Conservation (phyloP, 306 rosid genomes). For the Pyrus communis region DNA sequence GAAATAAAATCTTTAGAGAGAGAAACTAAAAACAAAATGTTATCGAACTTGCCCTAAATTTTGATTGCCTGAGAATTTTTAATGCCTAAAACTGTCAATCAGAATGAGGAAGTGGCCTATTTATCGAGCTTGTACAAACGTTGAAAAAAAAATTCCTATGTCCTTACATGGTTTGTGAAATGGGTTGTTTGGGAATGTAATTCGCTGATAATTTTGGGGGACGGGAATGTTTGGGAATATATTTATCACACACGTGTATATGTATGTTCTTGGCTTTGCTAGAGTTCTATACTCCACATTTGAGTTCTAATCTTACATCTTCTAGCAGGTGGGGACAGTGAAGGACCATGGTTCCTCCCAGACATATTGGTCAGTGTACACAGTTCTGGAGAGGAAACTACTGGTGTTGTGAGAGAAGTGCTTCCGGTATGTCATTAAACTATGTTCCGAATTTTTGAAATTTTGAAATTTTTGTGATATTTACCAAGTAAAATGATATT, state of each 20-base stretch:
- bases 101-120: neutral
- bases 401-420: constrained; percentile 76
- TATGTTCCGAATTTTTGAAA: neutral
- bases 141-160: no score
- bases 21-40: neutral
- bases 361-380: constrained; percentile 86
- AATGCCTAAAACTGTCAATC: neutral
- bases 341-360: constrained; percentile 85
- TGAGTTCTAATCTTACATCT: neutral
- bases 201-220: neutral
- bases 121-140: neutral
- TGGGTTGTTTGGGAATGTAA: neutral
- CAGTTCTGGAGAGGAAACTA: constrained; percentile 65
- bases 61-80: neutral
- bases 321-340: constrained; percentile 73
- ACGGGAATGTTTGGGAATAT: neutral
- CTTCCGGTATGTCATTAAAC: constrained; percentile 59
- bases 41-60: no score
- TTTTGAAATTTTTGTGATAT: neutral
- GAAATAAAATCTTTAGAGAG: neutral
- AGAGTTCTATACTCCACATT: neutral
- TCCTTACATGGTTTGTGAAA: no score
- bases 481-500: neutral
- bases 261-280: neutral
- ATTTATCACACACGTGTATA: neutral